Conservation (phyloP, 345 rosid genomes). For the Melaleuca alternifolia region DNA sequence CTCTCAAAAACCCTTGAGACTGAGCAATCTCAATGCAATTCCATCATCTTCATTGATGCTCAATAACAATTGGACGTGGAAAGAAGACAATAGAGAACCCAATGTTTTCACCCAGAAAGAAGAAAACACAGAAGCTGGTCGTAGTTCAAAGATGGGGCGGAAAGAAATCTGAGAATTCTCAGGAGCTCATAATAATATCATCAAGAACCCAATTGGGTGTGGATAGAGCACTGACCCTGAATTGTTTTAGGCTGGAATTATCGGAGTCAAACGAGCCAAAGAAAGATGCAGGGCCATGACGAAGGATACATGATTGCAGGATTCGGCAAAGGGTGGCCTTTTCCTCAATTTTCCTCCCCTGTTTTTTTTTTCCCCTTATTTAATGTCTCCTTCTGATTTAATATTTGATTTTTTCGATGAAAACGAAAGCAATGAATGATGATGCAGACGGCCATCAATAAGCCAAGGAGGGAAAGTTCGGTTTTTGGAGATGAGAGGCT, state of each 20-base stretch:
- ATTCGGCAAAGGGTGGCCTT: neutral
- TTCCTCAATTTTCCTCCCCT: neutral
- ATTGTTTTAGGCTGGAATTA: neutral
- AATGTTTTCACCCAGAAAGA: neutral
- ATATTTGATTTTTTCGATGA: neutral
- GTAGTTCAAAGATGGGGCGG: neutral
- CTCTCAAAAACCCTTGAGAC: neutral
- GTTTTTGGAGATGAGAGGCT: neutral
- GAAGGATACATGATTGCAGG: neutral
- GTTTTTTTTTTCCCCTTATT: neutral
- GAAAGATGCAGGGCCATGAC: neutral
- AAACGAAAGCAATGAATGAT: neutral
- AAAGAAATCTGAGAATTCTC: neutral
- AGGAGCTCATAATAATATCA: neutral
- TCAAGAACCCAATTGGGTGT: neutral
- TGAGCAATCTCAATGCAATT: neutral
- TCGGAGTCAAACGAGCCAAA: neutral
- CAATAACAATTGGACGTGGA: neutral
- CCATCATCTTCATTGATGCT: neutral
- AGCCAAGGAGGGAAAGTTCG: neutral
- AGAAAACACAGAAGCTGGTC: neutral
- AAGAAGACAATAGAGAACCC: neutral
- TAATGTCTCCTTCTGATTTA: neutral
- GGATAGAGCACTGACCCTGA: neutral
- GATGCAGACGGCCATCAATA: neutral